A percentile compares a stretch with the other conserved stretches of the same genome.
Evolutionary conservation across 495 filamentous ascomycete genomes (phyloP).

Genomic region (Hypoxylon rickii): DNA sequence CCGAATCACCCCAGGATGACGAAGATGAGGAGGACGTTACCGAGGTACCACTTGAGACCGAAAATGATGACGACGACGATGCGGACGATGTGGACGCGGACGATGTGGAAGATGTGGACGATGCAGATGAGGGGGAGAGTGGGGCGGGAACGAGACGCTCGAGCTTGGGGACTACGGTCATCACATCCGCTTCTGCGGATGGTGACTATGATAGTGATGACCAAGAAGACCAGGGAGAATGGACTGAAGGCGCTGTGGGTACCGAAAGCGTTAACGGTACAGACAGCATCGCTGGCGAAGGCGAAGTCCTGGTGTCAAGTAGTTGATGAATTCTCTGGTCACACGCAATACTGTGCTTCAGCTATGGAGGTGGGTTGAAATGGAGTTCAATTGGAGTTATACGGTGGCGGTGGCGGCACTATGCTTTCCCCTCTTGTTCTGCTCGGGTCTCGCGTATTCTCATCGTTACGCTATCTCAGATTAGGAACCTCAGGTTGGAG

Average conservation of each 20-base stretch:
- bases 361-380: not conserved
- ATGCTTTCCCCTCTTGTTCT: not conserved
- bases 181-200: constrained; percentile 61
- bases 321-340: constrained; percentile 2
- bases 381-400: constrained; percentile 9
- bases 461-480: not conserved
- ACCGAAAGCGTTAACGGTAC: constrained; percentile 12
- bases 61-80: constrained; percentile 25
- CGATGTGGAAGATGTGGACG: constrained; percentile 27
- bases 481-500: not conserved
- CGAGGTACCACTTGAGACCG: constrained; percentile 8
- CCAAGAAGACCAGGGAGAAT: constrained; percentile 43
- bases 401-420: not conserved
- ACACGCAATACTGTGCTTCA: not conserved
- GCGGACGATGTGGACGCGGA: constrained; percentile 32
- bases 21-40: constrained; percentile 24
- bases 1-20: constrained; percentile 29
- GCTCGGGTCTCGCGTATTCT: not conserved
- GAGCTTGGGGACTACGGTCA: constrained; percentile 49
- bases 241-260: constrained; percentile 42
- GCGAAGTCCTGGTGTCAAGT: constrained; percentile 27
- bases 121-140: no score
- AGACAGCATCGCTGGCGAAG: constrained; percentile 33
- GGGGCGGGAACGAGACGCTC: constrained; percentile 38
- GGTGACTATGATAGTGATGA: constrained; percentile 29